phyloP scores from a whole-genome alignment of 495 filamentous ascomycete species.

The Lindgomyces ingoldianus region DNA sequence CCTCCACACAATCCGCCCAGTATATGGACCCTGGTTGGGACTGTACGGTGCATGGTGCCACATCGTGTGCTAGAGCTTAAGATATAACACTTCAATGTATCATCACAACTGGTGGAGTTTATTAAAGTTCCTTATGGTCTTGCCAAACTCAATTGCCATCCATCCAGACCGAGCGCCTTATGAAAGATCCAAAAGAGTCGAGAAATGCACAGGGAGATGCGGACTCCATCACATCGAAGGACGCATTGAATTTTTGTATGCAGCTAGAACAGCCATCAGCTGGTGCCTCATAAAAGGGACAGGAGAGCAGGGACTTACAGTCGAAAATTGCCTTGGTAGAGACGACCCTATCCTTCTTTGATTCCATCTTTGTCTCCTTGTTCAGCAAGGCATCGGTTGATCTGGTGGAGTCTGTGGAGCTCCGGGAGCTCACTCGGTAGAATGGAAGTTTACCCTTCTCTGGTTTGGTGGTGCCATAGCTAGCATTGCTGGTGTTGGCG shows the following conservation, averaged over 20 bases:
- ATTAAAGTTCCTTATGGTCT: too few relatives aligned
- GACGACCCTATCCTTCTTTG: neutral
- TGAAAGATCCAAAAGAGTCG: too few relatives aligned
- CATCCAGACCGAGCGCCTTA: too few relatives aligned
- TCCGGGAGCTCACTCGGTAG: slow-evolving; percentile 13
- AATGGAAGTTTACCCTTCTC: slow-evolving; percentile 22
- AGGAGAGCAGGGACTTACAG: slow-evolving; percentile 4
- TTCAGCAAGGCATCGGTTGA: slow-evolving; percentile 15
- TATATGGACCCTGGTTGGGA: too few relatives aligned
- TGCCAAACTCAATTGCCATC: too few relatives aligned
- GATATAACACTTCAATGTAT: too few relatives aligned
- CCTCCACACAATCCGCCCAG: too few relatives aligned
- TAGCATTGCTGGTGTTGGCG: neutral
- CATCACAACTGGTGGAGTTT: too few relatives aligned
- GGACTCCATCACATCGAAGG: neutral
- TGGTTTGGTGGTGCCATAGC: neutral
- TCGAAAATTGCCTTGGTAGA: slow-evolving; percentile 23
- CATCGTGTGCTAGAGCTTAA: too few relatives aligned
- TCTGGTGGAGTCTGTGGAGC: slow-evolving; percentile 17
- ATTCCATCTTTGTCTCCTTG: slow-evolving; percentile 7
- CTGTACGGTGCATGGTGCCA: too few relatives aligned
- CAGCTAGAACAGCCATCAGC: slow-evolving; percentile 4
- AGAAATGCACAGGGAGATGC: neutral
- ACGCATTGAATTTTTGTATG: slow-evolving; percentile 21
- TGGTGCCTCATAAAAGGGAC: neutral